phyloP scores from a whole-genome alignment of 2,329 filamentous ascomycete genomes.

The Emmonsia crescens region DNA sequence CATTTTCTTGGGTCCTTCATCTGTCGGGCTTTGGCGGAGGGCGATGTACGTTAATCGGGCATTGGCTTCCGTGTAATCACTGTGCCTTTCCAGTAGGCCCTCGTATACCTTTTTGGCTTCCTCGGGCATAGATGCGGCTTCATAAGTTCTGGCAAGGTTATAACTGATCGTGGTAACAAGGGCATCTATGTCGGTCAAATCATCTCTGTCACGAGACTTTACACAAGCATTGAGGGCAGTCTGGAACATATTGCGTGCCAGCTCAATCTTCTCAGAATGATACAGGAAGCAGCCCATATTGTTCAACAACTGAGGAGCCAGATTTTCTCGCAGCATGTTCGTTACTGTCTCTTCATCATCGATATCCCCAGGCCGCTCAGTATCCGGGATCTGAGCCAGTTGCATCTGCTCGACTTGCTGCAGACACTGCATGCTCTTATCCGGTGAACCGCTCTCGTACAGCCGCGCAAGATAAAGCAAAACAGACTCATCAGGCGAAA shows the following conservation, averaged over 20 bases:
- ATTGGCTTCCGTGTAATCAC: constrained; percentile 84
- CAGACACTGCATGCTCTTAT: constrained; percentile 85
- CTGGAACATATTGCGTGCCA: constrained; percentile 80
- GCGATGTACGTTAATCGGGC: constrained; percentile 85
- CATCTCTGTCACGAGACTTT: constrained; percentile 63
- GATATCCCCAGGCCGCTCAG: constrained; percentile 51
- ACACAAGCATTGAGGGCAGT: constrained; percentile 82
- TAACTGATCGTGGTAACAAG: constrained; percentile 93
- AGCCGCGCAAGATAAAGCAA: constrained; percentile 83
- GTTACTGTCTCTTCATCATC: constrained; percentile 49
- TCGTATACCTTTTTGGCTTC: constrained; percentile 85
- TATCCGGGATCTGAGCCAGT: constrained; percentile 61
- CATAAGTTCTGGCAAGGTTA: constrained; percentile 88
- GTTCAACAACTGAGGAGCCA: constrained; percentile 87
- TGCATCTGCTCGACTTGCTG: constrained; percentile 88
- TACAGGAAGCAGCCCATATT: constrained; percentile 97
- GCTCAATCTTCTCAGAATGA: constrained; percentile 68
- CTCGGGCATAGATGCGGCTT: constrained; percentile 67
- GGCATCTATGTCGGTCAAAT: constrained; percentile 73
- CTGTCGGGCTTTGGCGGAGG: constrained; percentile 65
- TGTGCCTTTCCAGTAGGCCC: constrained; percentile 69
- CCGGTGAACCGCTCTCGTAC: constrained; percentile 74
- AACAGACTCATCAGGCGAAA: constrained; percentile 72
- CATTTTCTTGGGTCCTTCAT: constrained; percentile 77
- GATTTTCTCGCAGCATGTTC: constrained; percentile 58